Evolutionary conservation across 2,329 filamentous ascomycete species (phyloP), one percentile per base, ranked within the genome.

Genomic region (Talaromyces islandicus): DNA sequence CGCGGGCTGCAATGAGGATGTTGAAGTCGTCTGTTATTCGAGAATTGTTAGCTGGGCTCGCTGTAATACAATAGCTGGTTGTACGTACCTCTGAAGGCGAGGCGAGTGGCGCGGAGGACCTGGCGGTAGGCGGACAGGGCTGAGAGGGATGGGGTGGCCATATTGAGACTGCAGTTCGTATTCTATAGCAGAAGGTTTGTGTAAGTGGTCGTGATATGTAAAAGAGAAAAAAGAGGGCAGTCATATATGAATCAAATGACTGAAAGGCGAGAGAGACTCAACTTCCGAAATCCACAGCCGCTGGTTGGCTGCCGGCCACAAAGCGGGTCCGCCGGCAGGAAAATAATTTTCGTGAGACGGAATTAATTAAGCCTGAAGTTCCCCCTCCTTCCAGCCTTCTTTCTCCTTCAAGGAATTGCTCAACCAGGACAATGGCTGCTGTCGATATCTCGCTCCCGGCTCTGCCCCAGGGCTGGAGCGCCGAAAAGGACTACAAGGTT

Each of bases 401-500:
- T 48, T 29, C 51, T 35, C n/a, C 46, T 35, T 11, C 50, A 54
- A 24, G 51, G 41, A 54, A 38, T 56, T 12, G 43, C 51, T 56
- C 35, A 25, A 32, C 53, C 46, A 43, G 58, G 21, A 55, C 32
- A 35, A 63, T 63, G 62, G 60, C 62, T 51, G 48, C 62, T 21
- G 55, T 60, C 29, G 29, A 60, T 17, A 57, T 71, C 78, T 85
- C 73, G 57, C 83, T 97, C 52, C 92, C 92, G 54, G 75, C 85
- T 70, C 85, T 97, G 58, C 86, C 92, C 54, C 83, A 84, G 70
- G 91, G 86, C 68, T 97, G 93, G 92, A 81, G 85, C 57, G 75
- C 73, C 64, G 92, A 96, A 63, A 96, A 95, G 77, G 91, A 95
- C 77, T 96, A 97, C 85, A 94, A 94, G 80, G 78, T 89, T 60